Evolutionary conservation across 2,329 filamentous ascomycete species (phyloP).

Genomic region (Macrophomina tecta): DNA sequence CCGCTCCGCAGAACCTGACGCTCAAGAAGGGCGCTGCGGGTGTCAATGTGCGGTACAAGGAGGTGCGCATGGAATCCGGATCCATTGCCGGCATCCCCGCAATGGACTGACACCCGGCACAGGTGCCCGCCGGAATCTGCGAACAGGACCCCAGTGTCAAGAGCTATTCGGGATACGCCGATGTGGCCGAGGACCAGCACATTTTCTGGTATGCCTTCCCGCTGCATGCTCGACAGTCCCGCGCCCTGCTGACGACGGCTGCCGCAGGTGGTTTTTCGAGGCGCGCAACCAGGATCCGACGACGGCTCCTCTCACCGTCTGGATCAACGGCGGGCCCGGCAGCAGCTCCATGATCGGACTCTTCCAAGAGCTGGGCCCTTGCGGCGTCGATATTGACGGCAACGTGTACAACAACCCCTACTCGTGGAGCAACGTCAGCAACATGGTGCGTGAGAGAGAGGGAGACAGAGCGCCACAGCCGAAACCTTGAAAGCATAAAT

Average conservation of each 20-base stretch:
- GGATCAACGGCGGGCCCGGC: constrained; percentile 63
- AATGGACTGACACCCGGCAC: neutral
- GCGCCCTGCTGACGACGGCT: neutral
- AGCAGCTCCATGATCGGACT: constrained; percentile 64
- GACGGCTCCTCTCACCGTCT: constrained; percentile 64
- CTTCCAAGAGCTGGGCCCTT: constrained; percentile 60
- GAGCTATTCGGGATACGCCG: constrained; percentile 62
- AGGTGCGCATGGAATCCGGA: constrained; percentile 46
- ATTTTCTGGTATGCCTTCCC: constrained; percentile 56
- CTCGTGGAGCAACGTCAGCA: constrained; percentile 68
- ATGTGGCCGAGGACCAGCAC: constrained; percentile 58
- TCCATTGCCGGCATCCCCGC: neutral
- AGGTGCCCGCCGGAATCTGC: constrained; percentile 57
- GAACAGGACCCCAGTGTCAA: constrained; percentile 63
- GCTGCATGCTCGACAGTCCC: too few species aligned
- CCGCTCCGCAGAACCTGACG: constrained; percentile 52
- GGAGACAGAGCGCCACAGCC: too few species aligned
- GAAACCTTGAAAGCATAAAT: too few species aligned
- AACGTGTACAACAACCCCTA: constrained; percentile 64
- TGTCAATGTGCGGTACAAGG: constrained; percentile 64
- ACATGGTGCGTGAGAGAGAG: constrained; percentile 52
- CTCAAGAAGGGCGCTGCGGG: constrained; percentile 52
- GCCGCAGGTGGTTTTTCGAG: constrained; percentile 57
- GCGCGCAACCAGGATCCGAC: constrained; percentile 56
- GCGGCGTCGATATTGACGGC: constrained; percentile 53